A percentile compares a stretch with the other conserved stretches of the same genome.
Evolutionary conservation across 345 rosid genomes (phyloP).

Genomic region (Gossypium bickii): DNA sequence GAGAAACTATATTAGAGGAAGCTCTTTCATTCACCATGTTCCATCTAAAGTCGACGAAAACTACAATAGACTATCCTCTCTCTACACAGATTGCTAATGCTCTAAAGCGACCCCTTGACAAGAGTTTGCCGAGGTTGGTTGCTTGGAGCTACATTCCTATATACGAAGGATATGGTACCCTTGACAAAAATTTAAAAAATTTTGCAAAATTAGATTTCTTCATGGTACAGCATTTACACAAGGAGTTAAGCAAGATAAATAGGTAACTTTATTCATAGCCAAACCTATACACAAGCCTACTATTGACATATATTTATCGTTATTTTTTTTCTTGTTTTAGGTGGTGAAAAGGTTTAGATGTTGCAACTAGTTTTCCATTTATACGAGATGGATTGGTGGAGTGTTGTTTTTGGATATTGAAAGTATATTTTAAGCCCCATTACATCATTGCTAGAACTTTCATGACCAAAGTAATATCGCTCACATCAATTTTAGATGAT

Average conservation of each 20-base stretch:
- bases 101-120: slow-evolving; percentile 16
- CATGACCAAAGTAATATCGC: slow-evolving; percentile 14
- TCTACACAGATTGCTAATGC: too few relatives aligned
- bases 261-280: too few relatives aligned
- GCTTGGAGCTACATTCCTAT: slow-evolving; percentile 1
- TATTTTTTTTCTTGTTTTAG: background rate
- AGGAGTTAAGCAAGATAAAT: slow-evolving; percentile 6
- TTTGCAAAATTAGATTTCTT: background rate
- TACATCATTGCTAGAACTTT: slow-evolving; percentile 15
- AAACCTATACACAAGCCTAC: too few relatives aligned
- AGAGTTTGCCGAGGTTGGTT: background rate
- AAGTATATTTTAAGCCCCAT: slow-evolving; percentile 12
- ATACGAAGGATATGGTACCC: background rate
- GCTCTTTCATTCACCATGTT: slow-evolving; percentile 5
- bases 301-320: too few relatives aligned
- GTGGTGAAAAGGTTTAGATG: slow-evolving; percentile 30
- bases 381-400: slow-evolving; percentile 24
- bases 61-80: background rate
- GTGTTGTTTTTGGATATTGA: slow-evolving; percentile 19
- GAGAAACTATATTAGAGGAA: slow-evolving; percentile 24
- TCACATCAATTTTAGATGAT: slow-evolving; percentile 20
- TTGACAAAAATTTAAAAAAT: too few relatives aligned
- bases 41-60: background rate
- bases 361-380: slow-evolving; percentile 20
- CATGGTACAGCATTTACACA: slow-evolving; percentile 17